These are phyloP conservation scores for Thielaviopsis punctulata DNA, from an alignment of 2,329 filamentous ascomycete species.

Conservation along the genomic window DNA sequence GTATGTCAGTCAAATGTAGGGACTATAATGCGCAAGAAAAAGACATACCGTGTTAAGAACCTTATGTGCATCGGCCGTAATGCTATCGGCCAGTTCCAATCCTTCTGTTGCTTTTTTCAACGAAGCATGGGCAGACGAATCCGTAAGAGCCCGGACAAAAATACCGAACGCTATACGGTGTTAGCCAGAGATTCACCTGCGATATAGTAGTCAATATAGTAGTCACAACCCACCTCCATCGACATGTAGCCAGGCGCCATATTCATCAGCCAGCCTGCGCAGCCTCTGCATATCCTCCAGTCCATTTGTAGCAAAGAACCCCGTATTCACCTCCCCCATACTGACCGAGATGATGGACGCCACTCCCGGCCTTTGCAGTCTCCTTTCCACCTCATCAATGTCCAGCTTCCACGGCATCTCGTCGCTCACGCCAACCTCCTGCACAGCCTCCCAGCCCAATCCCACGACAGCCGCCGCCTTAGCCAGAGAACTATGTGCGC, in stretches of 20 bases:
- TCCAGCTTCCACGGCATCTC: slow-evolving; percentile 51
- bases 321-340: slow-evolving; percentile 81
- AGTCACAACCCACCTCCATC: slow-evolving; percentile 47
- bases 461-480: slow-evolving; percentile 77
- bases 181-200: not conserved
- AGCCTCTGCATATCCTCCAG: slow-evolving; percentile 42
- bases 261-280: slow-evolving; percentile 51
- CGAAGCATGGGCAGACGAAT: slow-evolving; percentile 35
- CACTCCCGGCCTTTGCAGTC: slow-evolving; percentile 33
- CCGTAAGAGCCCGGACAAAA: slow-evolving; percentile 50
- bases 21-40: not conserved
- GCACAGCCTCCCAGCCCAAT: slow-evolving; percentile 52
- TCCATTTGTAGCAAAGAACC: slow-evolving; percentile 50
- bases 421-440: slow-evolving; percentile 33
- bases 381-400: slow-evolving; percentile 42
- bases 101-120: slow-evolving; percentile 38
- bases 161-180: slow-evolving; percentile 55
- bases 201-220: not conserved
- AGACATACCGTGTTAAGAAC: slow-evolving; percentile 64
- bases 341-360: slow-evolving; percentile 69
- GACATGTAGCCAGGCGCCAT: slow-evolving; percentile 74
- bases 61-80: slow-evolving; percentile 77
- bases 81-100: slow-evolving; percentile 70
- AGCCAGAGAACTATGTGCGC: slow-evolving; percentile 65
- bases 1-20: not conserved